phyloP scores from a whole-genome alignment of 169 alveolate genomes.

The Cryptosporidium sp. region DNA sequence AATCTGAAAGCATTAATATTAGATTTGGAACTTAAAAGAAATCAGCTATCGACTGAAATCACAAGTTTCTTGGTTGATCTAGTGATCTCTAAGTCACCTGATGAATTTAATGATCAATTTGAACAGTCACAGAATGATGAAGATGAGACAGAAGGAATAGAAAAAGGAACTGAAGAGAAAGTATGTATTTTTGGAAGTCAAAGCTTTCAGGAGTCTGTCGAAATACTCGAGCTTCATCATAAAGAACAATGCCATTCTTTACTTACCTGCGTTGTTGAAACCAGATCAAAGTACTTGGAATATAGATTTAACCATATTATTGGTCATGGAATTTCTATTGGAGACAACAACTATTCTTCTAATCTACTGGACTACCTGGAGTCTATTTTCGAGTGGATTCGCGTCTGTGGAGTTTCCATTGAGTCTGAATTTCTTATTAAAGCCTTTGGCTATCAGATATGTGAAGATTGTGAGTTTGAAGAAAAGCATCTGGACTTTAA shows the following conservation, averaged over 20 bases:
- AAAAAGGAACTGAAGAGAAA: not conserved
- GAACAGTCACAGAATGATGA: not conserved
- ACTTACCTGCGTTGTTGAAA: slow-evolving; percentile 4
- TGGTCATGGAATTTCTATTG: slow-evolving; percentile 43
- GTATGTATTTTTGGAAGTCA: slow-evolving; percentile 18
- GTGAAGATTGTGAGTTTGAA: slow-evolving; percentile 42
- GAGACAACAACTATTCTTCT: slow-evolving; percentile 14
- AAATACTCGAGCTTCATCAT: slow-evolving; percentile 28
- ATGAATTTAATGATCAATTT: slow-evolving; percentile 5
- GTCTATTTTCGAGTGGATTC: slow-evolving; percentile 64
- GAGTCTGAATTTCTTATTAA: slow-evolving; percentile 39
- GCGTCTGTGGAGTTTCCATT: slow-evolving; percentile 53
- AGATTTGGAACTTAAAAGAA: slow-evolving; percentile 60
- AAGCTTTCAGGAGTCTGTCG: slow-evolving; percentile 32
- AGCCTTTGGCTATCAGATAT: slow-evolving; percentile 15
- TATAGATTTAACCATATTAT: slow-evolving; percentile 52
- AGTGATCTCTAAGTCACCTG: slow-evolving; percentile 5
- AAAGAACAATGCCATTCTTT: slow-evolving; percentile 19
- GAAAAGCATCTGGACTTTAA: not conserved
- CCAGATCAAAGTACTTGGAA: slow-evolving; percentile 57
- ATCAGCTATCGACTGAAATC: slow-evolving; percentile 43
- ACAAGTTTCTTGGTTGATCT: slow-evolving; percentile 11
- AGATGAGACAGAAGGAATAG: not conserved
- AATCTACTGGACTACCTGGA: slow-evolving; percentile 42
- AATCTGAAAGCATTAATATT: slow-evolving; percentile 31